Evolutionary conservation across 106 monocot genomes (phyloP), one percentile per base, ranked within the genome.

Genomic region (Dendrobium chrysotoxum): DNA sequence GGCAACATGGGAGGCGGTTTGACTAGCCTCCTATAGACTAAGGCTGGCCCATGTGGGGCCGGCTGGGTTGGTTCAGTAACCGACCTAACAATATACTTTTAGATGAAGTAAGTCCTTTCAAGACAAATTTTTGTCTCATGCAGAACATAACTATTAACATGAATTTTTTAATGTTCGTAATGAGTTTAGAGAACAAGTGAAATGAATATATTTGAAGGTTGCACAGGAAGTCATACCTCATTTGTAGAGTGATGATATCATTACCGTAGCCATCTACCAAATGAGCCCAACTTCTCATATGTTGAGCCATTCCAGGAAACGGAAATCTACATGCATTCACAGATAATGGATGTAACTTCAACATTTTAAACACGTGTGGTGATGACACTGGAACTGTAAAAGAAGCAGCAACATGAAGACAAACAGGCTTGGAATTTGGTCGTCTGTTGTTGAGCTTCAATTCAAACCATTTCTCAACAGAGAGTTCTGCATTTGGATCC

Each of bases 381-480:
- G 86, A 87, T 47, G 55, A 74, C 20, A 86, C 82, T 76, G 93
- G 89, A 88, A 82, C 80, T 45, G 90, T 90, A 75, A 84, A 92
- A 80, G 96, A 97, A 79, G 84, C 85, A 77, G 96, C 92, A 86
- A 92, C 85, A 75, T 79, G 88, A 53, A 97, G 86, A 86, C 72
- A 83, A 18, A 87, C 70, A 7, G 87, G 89, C 41, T 85, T 80
- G 39, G 81, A 81, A 12, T 84, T 83, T 12, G 73, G 31, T 78
- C 80, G 74, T 80, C 72, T 53, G 73, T 54, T 68, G 44, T 82
- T 80, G 18, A 83, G 38, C 77, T 89, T 87, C 85, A 97, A 57
- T 53, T 92, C 87, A 79, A 94, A 85, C 96, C 92, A 97, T 67
- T 89, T 89, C 23, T 90, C 84, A 8, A 94, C 54, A 20, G 82